Evolutionary conservation across 2,329 filamentous ascomycete species (phyloP).

Genomic region (Gaeumannomyces tritici): DNA sequence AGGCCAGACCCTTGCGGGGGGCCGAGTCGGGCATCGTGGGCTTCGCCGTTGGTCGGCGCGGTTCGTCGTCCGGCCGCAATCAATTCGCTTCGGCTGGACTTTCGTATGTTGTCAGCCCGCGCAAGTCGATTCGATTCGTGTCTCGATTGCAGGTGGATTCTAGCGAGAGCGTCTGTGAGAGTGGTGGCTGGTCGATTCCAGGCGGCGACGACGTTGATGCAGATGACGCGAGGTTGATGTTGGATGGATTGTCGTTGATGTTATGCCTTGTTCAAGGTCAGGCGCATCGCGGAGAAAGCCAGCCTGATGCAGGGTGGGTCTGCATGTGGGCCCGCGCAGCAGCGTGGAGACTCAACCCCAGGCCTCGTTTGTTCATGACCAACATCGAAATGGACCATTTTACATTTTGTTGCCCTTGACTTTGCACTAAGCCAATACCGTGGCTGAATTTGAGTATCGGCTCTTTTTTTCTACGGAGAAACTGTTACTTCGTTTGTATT

Average conservation of each 20-base stretch:
- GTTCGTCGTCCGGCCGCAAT: neutral
- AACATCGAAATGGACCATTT: no score
- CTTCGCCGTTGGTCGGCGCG: neutral
- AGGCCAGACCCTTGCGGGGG: conserved; percentile 16
- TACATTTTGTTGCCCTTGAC: no score
- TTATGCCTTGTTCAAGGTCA: conserved; percentile 21
- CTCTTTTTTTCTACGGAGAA: no score
- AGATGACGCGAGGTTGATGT: conserved; percentile 5
- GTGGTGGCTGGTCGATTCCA: neutral
- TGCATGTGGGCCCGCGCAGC: neutral
- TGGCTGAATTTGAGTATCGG: no score
- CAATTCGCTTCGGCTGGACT: neutral
- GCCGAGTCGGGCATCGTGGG: conserved; percentile 16
- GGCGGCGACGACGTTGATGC: neutral
- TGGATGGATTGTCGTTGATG: conserved; percentile 17
- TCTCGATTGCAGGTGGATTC: neutral
- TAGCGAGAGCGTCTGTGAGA: neutral
- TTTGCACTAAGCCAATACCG: no score
- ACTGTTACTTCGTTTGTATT: no score
- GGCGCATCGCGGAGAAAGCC: neutral
- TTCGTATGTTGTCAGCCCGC: neutral
- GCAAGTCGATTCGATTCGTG: neutral
- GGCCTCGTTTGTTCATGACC: no score
- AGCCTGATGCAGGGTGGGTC: neutral
- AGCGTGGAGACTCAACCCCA: neutral